Conservation (phyloP, 1,139 yeast genomes). For the Geotrichum fermentans region DNA sequence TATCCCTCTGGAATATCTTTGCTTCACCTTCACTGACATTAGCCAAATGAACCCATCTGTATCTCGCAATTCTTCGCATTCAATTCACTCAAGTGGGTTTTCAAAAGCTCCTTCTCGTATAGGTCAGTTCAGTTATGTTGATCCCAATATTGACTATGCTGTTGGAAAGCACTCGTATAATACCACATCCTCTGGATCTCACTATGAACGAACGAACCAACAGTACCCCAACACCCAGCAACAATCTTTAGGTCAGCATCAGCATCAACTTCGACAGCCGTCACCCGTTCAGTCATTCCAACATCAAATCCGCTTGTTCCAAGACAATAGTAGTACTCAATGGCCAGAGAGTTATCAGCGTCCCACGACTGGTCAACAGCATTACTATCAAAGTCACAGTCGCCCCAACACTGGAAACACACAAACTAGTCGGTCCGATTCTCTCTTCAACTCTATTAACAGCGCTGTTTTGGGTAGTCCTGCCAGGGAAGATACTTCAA, state of each 20-base stretch:
- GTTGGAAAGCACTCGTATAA: too few species aligned
- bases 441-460: background rate
- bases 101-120: too few species aligned
- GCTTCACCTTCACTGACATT: too few species aligned
- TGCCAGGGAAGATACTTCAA: background rate
- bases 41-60: background rate
- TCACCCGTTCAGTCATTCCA: background rate
- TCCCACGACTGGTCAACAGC: background rate
- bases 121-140: too few species aligned
- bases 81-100: too few species aligned
- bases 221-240: background rate
- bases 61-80: background rate
- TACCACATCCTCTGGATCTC: too few species aligned
- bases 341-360: background rate
- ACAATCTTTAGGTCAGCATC: background rate
- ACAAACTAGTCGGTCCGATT: background rate
- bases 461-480: background rate
- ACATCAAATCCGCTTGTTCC: background rate
- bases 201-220: background rate
- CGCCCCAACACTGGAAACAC: background rate
- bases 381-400: background rate
- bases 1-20: too few species aligned
- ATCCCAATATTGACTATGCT: too few species aligned
- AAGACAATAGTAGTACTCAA: background rate
- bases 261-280: too few species aligned